Conservation (phyloP, 345 rosid genomes). For the Pelargonium nanum region DNA sequence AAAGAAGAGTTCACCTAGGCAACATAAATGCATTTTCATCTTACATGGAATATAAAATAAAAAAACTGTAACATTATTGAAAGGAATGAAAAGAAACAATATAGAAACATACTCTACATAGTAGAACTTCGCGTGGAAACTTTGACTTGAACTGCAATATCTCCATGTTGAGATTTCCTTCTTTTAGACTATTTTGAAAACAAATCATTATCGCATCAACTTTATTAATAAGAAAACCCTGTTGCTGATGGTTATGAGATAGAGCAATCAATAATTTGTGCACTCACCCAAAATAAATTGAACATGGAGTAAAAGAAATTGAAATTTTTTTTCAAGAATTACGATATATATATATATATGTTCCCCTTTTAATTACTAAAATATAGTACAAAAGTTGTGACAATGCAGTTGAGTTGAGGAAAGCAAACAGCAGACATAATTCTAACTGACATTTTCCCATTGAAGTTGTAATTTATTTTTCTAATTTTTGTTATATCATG, state of each 20-base stretch:
- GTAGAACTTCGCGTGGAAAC: constrained; percentile 91
- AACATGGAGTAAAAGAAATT: neutral
- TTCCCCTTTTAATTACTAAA: too few relatives aligned
- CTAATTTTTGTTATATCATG: neutral
- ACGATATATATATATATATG: too few relatives aligned
- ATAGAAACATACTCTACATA: constrained; percentile 66
- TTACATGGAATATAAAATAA: neutral
- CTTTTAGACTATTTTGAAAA: constrained; percentile 59
- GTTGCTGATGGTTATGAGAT: neutral
- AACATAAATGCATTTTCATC: neutral
- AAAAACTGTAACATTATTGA: neutral
- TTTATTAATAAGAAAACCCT: neutral
- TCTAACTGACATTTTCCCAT: neutral
- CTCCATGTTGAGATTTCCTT: constrained; percentile 82
- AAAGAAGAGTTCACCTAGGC: neutral
- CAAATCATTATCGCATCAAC: constrained; percentile 8
- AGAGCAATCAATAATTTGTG: neutral
- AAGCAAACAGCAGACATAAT: neutral
- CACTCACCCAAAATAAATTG: neutral
- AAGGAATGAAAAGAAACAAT: neutral
- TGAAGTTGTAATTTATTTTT: too few relatives aligned
- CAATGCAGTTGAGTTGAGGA: too few relatives aligned
- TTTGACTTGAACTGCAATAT: constrained; percentile 87
- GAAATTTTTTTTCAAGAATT: too few relatives aligned
- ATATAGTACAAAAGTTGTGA: too few relatives aligned